Conservation (phyloP, 495 filamentous ascomycete genomes). For the Sordaria brevicollis region DNA sequence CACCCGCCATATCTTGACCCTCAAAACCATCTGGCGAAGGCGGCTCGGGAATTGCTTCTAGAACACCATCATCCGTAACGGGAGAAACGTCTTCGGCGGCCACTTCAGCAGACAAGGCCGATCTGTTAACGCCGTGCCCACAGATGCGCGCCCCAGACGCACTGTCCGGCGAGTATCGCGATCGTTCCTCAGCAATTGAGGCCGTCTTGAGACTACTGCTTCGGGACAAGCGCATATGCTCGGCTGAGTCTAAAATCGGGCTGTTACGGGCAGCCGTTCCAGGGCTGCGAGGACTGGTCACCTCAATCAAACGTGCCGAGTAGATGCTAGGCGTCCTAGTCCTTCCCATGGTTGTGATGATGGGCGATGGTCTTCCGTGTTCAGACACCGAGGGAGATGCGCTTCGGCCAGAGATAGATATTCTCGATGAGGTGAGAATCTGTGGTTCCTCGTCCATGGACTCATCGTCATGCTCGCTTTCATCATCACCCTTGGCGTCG, state of each 20-base stretch:
- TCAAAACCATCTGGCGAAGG: not conserved
- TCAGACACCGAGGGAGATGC: slow-evolving; percentile 32
- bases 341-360: slow-evolving; percentile 25
- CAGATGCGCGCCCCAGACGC: slow-evolving; percentile 7
- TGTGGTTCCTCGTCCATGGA: slow-evolving; percentile 40
- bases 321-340: slow-evolving; percentile 40
- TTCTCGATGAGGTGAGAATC: slow-evolving; percentile 43
- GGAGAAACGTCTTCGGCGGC: not conserved
- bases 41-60: not conserved
- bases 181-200: slow-evolving; percentile 26
- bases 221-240: slow-evolving; percentile 26
- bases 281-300: slow-evolving; percentile 37
- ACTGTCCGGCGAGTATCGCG: slow-evolving; percentile 10
- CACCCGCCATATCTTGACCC: not conserved
- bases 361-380: slow-evolving; percentile 23
- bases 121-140: slow-evolving; percentile 8
- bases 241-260: slow-evolving; percentile 26
- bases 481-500: slow-evolving; percentile 23
- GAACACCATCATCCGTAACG: not conserved
- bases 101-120: slow-evolving; percentile 6
- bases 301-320: slow-evolving; percentile 44
- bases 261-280: slow-evolving; percentile 28
- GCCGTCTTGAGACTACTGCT: slow-evolving; percentile 30
- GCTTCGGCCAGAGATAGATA: slow-evolving; percentile 41
- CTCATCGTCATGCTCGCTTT: slow-evolving; percentile 36